Evolutionary conservation across 306 rosid species (phyloP).

Genomic region (Lotus japonicus): DNA sequence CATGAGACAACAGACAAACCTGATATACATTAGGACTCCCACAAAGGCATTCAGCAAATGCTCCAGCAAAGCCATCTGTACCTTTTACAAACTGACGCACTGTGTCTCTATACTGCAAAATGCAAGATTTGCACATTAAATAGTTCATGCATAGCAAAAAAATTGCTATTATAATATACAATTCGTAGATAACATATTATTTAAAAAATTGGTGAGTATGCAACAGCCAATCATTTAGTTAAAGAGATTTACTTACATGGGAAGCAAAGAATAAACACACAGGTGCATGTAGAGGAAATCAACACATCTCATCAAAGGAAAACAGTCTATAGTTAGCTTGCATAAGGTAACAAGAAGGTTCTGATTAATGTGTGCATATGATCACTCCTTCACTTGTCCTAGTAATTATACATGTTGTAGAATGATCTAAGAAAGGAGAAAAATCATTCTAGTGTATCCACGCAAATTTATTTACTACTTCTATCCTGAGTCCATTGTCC

Average conservation of each 20-base stretch:
- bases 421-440: neutral
- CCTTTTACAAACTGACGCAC: conserved; percentile 95
- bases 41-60: conserved; percentile 87
- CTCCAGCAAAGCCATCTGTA: conserved; percentile 89
- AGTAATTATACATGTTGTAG: neutral
- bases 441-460: neutral
- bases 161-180: conserved; percentile 1
- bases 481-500: neutral
- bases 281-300: neutral
- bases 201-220: conserved; percentile 8
- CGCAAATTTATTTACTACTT: neutral
- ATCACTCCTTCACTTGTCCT: neutral
- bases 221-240: conserved; percentile 12
- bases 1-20: conserved; percentile 41
- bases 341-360: neutral
- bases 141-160: neutral
- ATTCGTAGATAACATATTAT: neutral
- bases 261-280: neutral
- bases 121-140: conserved; percentile 20
- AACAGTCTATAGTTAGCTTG: conserved; percentile 4
- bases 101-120: conserved; percentile 78
- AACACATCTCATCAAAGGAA: neutral
- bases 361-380: conserved; percentile 8
- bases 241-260: neutral
- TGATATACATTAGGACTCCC: conserved; percentile 95